Base-by-base conservation (phyloP, 2,329 filamentous ascomycete species). In the Trichophyton benhamiae region DNA sequence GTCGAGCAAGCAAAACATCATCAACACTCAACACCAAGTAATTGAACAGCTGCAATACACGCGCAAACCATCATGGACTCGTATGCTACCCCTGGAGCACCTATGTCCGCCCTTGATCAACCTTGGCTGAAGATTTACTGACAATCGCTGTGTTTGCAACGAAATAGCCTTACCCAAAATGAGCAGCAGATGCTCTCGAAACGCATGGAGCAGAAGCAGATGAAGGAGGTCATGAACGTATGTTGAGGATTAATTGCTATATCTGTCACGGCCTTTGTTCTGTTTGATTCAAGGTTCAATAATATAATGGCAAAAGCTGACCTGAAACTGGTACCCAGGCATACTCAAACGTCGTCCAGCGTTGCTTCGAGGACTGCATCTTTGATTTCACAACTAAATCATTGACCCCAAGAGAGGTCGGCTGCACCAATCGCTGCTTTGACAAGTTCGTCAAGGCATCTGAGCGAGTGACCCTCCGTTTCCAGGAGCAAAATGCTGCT, bases 341-440 rank as follows among this genome's bases (percentile, higher is more conserved):
- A 79, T 87, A 87, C 76, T 85, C 83, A 67, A 79, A 76, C 67
- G 76, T 80, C 63, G 78, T 80, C 60, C 77, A 80, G 68, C 75
- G 76, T 65, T 99, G 94, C 84, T 99, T 99, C 83, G 87, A 89
- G 74, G 87, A 94, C 77, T 99, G 94, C 82, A 85, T 99, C 78
- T 92, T 91, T 77, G 91, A 97, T 82, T 99, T 99, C 83, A 95
- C 91, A 72, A 95, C 91, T 79, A 97, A 97, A 80, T 89, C 90
- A 57, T 84, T 99, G 67, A 87, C 88, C 65, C 83, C 86, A 67
- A 87, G 89, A 74, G 94, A 99, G 79, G 88, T 88, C 72, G 87
- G 88, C 74, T 99, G 94, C 79, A 86, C 97, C 71, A 86, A 89
- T 78, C 88, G 91, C 70, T 99, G 94, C 77, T 91, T 97, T 65